These are phyloP conservation scores for Paraglomus brasilianum DNA, from an alignment of 192 early-diverging fungal genomes.

Conservation along the genomic window DNA sequence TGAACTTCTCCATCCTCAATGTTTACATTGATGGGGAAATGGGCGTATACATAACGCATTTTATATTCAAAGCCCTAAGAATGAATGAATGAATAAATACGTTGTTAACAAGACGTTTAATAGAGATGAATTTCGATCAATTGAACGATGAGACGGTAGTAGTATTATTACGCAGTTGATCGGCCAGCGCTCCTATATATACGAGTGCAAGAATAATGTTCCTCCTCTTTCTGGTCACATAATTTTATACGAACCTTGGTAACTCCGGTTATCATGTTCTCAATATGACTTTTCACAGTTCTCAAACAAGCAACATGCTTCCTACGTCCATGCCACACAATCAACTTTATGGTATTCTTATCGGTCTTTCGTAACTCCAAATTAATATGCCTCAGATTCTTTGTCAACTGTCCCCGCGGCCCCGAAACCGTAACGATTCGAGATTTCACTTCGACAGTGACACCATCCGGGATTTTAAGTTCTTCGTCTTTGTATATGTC, in stretches of 20 bases:
- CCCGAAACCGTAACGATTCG: slow-evolving; percentile 86
- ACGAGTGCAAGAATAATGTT: neutral
- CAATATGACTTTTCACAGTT: slow-evolving; percentile 91
- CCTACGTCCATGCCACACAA: slow-evolving; percentile 93
- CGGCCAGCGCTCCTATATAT: neutral
- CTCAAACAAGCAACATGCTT: slow-evolving; percentile 99
- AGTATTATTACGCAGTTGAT: too few species aligned
- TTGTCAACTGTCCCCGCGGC: slow-evolving; percentile 84
- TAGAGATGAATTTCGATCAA: too few species aligned
- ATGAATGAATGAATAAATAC: too few species aligned
- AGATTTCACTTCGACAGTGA: slow-evolving; percentile 85
- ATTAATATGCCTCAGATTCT: slow-evolving; percentile 92
- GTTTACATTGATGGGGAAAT: slow-evolving; percentile 99
- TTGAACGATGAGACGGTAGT: too few species aligned
- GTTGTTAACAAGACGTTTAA: too few species aligned
- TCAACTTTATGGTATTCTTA: slow-evolving; percentile 74
- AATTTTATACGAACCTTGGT: slow-evolving; percentile 66
- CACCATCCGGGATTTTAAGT: slow-evolving; percentile 86
- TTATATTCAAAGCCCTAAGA: slow-evolving; percentile 92
- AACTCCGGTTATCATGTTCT: slow-evolving; percentile 97
- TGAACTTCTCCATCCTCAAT: slow-evolving; percentile 80
- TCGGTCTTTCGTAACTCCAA: slow-evolving; percentile 78
- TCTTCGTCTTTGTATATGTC: slow-evolving; percentile 89
- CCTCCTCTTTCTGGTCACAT: neutral
- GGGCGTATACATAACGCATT: slow-evolving; percentile 98